These are phyloP conservation scores for Podospora pseudoanserina DNA, from an alignment of 495 filamentous ascomycete species.

Conservation along the genomic window DNA sequence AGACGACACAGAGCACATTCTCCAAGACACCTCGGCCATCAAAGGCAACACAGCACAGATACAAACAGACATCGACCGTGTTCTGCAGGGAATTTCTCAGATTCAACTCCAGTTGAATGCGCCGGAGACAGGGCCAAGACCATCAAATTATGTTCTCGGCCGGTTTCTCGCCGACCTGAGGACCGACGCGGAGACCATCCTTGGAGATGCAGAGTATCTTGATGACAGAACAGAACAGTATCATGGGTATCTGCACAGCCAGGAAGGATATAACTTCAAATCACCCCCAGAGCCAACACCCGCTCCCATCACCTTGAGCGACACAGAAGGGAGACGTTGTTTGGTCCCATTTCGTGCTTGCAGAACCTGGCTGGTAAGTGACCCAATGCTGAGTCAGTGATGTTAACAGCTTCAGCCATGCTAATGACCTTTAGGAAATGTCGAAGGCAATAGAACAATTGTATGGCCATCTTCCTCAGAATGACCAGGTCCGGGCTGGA, in stretches of 20 bases:
- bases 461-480: background rate
- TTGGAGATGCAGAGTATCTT: background rate
- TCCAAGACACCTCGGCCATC: background rate
- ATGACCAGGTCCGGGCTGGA: background rate
- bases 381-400: background rate
- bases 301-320: background rate
- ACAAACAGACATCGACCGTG: background rate
- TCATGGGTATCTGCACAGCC: background rate
- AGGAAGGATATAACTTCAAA: background rate
- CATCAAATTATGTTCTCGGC: background rate
- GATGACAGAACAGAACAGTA: no score
- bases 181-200: constrained; percentile 1
- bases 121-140: background rate
- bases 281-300: background rate
- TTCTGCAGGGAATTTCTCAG: background rate
- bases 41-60: background rate
- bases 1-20: background rate
- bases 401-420: background rate
- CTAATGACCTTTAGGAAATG: background rate
- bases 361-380: background rate
- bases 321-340: background rate
- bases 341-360: background rate
- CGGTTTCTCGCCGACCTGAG: constrained; percentile 2
- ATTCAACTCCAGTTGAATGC: background rate
- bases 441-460: background rate